Base-by-base conservation (phyloP, 805 yeast genomes). In the Ogataea zsoltii region DNA sequence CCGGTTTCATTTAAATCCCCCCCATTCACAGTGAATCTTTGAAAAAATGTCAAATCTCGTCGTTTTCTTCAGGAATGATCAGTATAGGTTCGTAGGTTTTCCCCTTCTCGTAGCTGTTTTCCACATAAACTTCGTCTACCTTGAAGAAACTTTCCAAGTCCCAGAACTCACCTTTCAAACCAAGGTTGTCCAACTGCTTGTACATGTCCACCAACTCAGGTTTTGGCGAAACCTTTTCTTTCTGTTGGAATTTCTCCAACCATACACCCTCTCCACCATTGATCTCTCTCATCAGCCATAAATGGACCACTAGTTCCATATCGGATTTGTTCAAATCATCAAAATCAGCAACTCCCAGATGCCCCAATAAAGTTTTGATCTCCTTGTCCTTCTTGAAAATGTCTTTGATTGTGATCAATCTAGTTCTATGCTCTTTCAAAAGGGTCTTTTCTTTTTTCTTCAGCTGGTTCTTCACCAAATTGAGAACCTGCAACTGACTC, bases 361-460 rank as follows among this genome's bases (percentile, higher is more conserved):
- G 23, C n/a, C 46, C 39, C 32, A 57, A n/a, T 25, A 51, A 41
- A 1, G 47, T 33, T 2, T 16, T 29, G 33, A 57, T 48, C 14
- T 31, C 38, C 3, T 42, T 50, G 26, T 60, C 63, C 18, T 53
- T 58, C 34, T 55, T 58, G 13, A 46, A 7, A 1, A 62, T 54
- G 41, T 60, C 60, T 19, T 56, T 61, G 12, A 57, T 13, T 5
- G 65, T 62, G 14, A 57, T 54, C 15, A 64, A 39, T 7, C 43
- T 23, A 7, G 50, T 41, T 36, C 65, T 50, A 48, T 69, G 50
- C 4, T 61, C 58, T 13, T 63, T 62, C 38, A 79, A 58, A 23
- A 74, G 46, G 1, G 50, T 51, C 53, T 72, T 77, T 50, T 79
- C 83, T 25, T 55, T 42, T 15, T 56, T 57, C 53, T 77, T 79